Conservation (phyloP, 2,329 filamentous ascomycete genomes). For the Aureobasidium sp. region DNA sequence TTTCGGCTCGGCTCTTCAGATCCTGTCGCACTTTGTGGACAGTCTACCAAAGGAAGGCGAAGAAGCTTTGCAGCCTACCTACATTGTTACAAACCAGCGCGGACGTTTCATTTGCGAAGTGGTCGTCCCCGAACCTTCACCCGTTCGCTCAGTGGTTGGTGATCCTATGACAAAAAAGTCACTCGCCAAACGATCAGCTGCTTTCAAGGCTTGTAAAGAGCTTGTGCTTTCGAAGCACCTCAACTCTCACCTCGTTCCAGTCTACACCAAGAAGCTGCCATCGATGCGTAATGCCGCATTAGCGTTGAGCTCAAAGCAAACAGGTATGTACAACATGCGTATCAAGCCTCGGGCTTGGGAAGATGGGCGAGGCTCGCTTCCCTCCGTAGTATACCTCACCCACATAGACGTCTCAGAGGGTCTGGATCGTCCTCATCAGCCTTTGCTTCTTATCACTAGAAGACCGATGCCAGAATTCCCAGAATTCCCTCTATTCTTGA, state of each 20-base stretch:
- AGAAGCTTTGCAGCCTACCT: conserved; percentile 48
- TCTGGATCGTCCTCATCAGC: conserved; percentile 53
- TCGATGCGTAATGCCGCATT: conserved; percentile 80
- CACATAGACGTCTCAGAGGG: conserved; percentile 55
- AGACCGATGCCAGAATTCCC: conserved; percentile 57
- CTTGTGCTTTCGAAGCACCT: conserved; percentile 62
- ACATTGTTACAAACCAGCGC: conserved; percentile 52
- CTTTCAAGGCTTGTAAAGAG: conserved; percentile 71
- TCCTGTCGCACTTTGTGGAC: conserved; percentile 67
- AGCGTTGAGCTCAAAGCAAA: conserved; percentile 73
- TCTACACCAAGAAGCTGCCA: conserved; percentile 64
- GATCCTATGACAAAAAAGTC: conserved; percentile 60
- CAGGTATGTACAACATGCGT: conserved; percentile 66
- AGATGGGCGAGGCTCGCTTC: conserved; percentile 36
- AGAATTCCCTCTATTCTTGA: conserved; percentile 65
- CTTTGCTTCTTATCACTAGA: conserved; percentile 66
- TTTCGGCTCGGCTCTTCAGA: conserved; percentile 63
- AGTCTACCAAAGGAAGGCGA: conserved; percentile 55
- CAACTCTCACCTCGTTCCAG: conserved; percentile 67
- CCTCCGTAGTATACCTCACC: conserved; percentile 53
- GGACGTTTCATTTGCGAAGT: conserved; percentile 69
- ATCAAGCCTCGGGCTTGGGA: conserved; percentile 73
- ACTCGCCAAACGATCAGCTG: conserved; percentile 78
- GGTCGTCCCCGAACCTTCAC: conserved; percentile 67
- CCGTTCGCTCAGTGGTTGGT: conserved; percentile 61